These are phyloP conservation scores for Fusarium verrucosum DNA, from an alignment of 2,329 filamentous ascomycete species.

Conservation along the genomic window DNA sequence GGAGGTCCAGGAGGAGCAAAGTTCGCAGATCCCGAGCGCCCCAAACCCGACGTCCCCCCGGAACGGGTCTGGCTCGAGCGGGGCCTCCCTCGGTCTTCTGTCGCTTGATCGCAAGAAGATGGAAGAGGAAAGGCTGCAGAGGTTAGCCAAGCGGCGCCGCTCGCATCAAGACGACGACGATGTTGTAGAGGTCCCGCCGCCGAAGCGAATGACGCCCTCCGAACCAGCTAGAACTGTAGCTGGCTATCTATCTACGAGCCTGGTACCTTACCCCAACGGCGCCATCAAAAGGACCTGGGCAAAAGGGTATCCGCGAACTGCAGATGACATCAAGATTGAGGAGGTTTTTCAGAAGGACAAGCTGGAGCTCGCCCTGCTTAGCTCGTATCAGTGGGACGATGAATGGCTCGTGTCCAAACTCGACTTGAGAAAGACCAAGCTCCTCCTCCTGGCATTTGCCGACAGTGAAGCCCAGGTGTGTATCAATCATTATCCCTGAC, in stretches of 20 bases:
- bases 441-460: constrained; percentile 69
- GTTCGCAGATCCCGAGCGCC: constrained; percentile 31
- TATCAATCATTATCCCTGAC: constrained; percentile 13
- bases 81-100: constrained; percentile 51
- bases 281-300: constrained; percentile 85
- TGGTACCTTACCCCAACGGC: constrained; percentile 63
- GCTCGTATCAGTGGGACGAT: constrained; percentile 87
- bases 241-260: constrained; percentile 6
- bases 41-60: constrained; percentile 24
- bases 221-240: constrained; percentile 16
- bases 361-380: constrained; percentile 81
- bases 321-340: constrained; percentile 85
- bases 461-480: constrained; percentile 62
- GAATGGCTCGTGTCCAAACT: constrained; percentile 82
- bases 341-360: constrained; percentile 80
- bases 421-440: constrained; percentile 65
- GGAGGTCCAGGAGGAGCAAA: constrained; percentile 24
- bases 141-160: constrained; percentile 66
- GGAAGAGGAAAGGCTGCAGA: constrained; percentile 83
- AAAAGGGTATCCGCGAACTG: constrained; percentile 65
- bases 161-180: constrained; percentile 42
- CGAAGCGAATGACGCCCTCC: constrained; percentile 38
- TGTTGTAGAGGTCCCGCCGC: constrained; percentile 43
- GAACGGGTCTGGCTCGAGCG: constrained; percentile 32
- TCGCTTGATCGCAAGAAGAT: constrained; percentile 80